A percentile compares a stretch with the other conserved stretches of the same genome.
These are phyloP conservation scores for Starmerella stellata DNA, from an alignment of 805 yeast genomes.

Conservation along the genomic window DNA sequence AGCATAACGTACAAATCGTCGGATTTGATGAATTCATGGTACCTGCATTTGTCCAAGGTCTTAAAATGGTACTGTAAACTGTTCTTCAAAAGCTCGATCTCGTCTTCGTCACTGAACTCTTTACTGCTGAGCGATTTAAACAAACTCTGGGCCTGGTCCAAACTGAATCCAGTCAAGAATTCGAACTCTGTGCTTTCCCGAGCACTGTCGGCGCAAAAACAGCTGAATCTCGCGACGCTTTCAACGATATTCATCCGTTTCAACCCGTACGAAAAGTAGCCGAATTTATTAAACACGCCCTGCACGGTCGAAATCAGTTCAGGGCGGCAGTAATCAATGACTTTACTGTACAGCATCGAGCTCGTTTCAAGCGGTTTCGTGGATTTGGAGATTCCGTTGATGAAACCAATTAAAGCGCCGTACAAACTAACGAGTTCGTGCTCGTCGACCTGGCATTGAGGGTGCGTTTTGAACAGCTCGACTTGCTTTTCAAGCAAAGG, in stretches of 20 bases:
- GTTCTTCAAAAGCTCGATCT: conserved; percentile 31
- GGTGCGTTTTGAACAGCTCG: background rate
- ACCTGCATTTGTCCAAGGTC: conserved; percentile 29
- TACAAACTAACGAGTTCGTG: background rate
- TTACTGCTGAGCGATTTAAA: conserved; percentile 6
- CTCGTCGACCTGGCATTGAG: too few species aligned
- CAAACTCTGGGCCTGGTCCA: conserved; percentile 4
- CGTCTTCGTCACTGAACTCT: conserved; percentile 18
- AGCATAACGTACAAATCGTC: conserved; percentile 31
- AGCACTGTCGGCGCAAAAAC: conserved; percentile 1
- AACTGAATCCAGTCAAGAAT: conserved; percentile 3
- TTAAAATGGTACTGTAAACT: conserved; percentile 29
- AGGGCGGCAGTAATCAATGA: background rate
- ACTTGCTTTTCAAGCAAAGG: conserved; percentile 1
- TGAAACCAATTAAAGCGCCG: conserved; percentile 8
- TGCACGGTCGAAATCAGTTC: conserved; percentile 2
- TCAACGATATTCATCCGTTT: background rate
- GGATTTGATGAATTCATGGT: conserved; percentile 25
- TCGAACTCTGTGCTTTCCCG: conserved; percentile 3
- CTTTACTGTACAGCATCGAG: background rate
- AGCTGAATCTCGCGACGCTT: background rate
- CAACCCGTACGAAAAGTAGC: background rate
- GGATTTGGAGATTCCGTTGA: conserved; percentile 7
- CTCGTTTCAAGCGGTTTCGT: background rate
- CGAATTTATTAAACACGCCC: background rate